These are phyloP conservation scores for Alternaria rosae DNA, from an alignment of 2,329 filamentous ascomycete species.

Conservation along the genomic window DNA sequence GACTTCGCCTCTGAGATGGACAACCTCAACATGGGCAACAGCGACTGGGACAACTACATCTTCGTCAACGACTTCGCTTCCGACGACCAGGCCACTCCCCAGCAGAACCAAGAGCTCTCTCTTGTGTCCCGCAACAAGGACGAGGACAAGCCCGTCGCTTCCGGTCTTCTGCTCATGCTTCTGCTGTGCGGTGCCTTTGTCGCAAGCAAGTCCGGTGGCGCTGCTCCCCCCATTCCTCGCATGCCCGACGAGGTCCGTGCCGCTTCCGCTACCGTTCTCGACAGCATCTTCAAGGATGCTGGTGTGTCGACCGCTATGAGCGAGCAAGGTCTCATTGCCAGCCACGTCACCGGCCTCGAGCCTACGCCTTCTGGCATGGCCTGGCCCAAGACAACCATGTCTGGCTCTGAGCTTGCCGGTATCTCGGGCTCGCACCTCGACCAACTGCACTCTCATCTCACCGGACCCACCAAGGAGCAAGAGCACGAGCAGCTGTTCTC, in stretches of 20 bases:
- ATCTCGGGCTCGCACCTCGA: constrained; percentile 48
- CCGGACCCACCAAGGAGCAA: constrained; percentile 77
- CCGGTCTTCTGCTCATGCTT: constrained; percentile 89
- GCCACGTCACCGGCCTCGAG: constrained; percentile 53
- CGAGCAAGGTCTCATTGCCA: constrained; percentile 60
- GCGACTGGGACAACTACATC: constrained; percentile 81
- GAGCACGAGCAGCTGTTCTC: constrained; percentile 88
- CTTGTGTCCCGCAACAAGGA: constrained; percentile 54
- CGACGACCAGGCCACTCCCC: constrained; percentile 55
- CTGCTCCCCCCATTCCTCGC: constrained; percentile 74
- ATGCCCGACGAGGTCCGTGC: constrained; percentile 83
- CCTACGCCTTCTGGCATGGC: constrained; percentile 47
- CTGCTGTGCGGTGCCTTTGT: constrained; percentile 96
- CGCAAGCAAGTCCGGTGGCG: constrained; percentile 80
- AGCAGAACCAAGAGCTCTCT: constrained; percentile 50
- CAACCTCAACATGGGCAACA: constrained; percentile 77
- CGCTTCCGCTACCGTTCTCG: constrained; percentile 77
- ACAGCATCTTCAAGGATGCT: constrained; percentile 83
- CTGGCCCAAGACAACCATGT: constrained; percentile 49
- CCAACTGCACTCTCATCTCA: constrained; percentile 56
- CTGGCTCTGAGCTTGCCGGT: constrained; percentile 46
- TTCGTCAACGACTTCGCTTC: constrained; percentile 76
- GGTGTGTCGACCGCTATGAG: constrained; percentile 61
- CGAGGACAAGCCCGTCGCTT: constrained; percentile 71
- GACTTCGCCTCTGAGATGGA: constrained; percentile 83